Base-by-base conservation (phyloP, 148 eudicot genomes). In the Diospyros lotus region DNA sequence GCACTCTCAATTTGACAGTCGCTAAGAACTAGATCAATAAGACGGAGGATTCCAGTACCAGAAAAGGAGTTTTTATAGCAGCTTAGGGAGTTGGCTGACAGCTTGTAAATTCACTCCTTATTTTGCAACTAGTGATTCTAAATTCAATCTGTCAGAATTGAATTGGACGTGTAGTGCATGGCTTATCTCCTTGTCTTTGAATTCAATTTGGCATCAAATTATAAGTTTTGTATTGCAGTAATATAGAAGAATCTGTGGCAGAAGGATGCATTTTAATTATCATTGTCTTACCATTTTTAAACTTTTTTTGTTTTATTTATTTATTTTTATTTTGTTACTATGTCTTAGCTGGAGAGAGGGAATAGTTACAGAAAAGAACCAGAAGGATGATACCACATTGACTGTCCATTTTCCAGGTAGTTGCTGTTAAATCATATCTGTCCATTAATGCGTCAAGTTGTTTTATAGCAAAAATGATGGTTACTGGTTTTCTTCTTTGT, bases 271-370 rank as follows among this genome's bases (percentile, higher is more conserved):
- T 67, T 38, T n/a, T 40, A 48, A 13, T 55, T 41, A 18, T 46
- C 14, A 2, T 4, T 3, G 56, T 67, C 4, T 7, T 72, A 13
- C 44, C 55, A 38, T 45, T 38, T 59, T 43, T 72, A 46, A 58
- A 28, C 54, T 55, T 64, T 18, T 40, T 41, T 75, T 28, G 28
- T 28, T 28, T 39, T 69, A 56, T 2, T 7, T 28, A 53, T 44
- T 51, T 18, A 8, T 70, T 71, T 69, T 53, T 28, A 0, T 60
- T 39, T 67, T 75, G 9, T 50, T 80, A 69, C 68, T 79, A 75
- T 78, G 69, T 80, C 78, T 64, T 83, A 95, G 99, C 85, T 96
- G 98, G 98, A 81, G 94, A 75, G 99, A 96, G 78, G 99, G 98
- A 79, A 81, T 93, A 63, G 76, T 96, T 54, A 79, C 87, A 52